phyloP scores from a whole-genome alignment of 2,329 filamentous ascomycete genomes.

The Elsinoe necatrix region DNA sequence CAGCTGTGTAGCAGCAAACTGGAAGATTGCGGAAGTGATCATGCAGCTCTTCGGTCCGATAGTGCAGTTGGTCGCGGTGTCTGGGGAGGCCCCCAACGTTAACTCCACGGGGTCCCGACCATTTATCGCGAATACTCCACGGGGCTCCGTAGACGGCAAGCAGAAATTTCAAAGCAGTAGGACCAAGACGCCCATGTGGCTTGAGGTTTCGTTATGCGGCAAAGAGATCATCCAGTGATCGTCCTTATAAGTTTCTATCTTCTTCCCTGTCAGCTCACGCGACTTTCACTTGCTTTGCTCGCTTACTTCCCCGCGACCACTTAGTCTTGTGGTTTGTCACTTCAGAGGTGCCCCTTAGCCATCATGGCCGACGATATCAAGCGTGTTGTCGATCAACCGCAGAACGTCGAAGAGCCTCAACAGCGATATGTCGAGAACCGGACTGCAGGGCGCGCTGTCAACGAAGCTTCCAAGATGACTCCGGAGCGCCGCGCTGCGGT shows the following conservation, averaged over 20 bases:
- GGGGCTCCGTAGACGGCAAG: constrained; percentile 1
- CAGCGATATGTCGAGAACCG: not conserved
- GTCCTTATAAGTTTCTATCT: not conserved
- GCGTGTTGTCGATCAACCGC: not conserved
- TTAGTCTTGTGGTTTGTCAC: not conserved
- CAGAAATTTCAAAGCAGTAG: not conserved
- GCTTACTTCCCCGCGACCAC: not conserved
- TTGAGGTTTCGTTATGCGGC: not conserved
- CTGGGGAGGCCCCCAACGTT: not conserved
- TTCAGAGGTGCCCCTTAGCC: not conserved
- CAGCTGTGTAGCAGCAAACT: not conserved
- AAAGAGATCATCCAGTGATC: constrained; percentile 4
- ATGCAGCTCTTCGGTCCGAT: not conserved
- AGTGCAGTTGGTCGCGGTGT: not conserved
- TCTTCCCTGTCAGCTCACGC: not conserved
- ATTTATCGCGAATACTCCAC: not conserved
- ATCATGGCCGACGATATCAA: constrained; percentile 3
- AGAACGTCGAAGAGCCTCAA: not conserved
- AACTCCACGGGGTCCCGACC: not conserved
- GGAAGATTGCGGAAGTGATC: not conserved
- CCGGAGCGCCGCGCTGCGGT: constrained; percentile 9
- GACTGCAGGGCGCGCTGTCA: not conserved
- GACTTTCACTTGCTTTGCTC: not conserved
- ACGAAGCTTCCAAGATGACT: constrained; percentile 2
- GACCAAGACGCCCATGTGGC: not conserved